These are phyloP conservation scores for Westerdykella ornata DNA, from an alignment of 2,329 filamentous ascomycete species.

Conservation along the genomic window DNA sequence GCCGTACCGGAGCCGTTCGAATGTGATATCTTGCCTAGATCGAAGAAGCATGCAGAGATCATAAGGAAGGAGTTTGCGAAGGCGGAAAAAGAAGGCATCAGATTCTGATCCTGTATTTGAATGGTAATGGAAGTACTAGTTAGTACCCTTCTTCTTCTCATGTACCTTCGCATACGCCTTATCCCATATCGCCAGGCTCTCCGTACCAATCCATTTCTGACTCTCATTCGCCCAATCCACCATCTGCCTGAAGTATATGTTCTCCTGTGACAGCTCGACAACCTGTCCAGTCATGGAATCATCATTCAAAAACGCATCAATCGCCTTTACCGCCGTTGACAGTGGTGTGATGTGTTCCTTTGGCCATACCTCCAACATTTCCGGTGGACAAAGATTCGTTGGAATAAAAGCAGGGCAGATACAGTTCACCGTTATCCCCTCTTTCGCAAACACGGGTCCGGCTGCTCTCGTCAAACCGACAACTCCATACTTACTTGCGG, in stretches of 20 bases:
- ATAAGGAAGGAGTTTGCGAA: constrained; percentile 17
- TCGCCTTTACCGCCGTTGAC: constrained; percentile 37
- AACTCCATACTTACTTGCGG: constrained; percentile 40
- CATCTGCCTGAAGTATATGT: constrained; percentile 37
- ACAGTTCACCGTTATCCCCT: constrained; percentile 37
- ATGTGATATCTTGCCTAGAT: constrained; percentile 25
- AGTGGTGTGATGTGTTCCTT: constrained; percentile 39
- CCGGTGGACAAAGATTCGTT: constrained; percentile 37
- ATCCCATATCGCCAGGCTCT: constrained; percentile 31
- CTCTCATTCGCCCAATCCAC: constrained; percentile 38
- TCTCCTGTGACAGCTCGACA: constrained; percentile 39
- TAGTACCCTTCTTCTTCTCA: constrained; percentile 18
- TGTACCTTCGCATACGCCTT: constrained; percentile 23
- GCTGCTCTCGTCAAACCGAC: constrained; percentile 36
- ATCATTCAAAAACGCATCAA: constrained; percentile 33
- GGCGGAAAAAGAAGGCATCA: constrained; percentile 19
- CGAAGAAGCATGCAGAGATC: constrained; percentile 16
- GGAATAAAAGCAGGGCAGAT: constrained; percentile 38
- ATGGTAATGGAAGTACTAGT: no score
- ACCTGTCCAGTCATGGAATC: constrained; percentile 35
- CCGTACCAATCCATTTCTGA: constrained; percentile 33
- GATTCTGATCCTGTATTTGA: no score
- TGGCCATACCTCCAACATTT: constrained; percentile 33
- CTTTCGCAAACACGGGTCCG: constrained; percentile 28
- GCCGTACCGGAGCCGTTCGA: constrained; percentile 28